Conservation (phyloP, 768 basidiomycete species). For the Saitozyma podzolica region DNA sequence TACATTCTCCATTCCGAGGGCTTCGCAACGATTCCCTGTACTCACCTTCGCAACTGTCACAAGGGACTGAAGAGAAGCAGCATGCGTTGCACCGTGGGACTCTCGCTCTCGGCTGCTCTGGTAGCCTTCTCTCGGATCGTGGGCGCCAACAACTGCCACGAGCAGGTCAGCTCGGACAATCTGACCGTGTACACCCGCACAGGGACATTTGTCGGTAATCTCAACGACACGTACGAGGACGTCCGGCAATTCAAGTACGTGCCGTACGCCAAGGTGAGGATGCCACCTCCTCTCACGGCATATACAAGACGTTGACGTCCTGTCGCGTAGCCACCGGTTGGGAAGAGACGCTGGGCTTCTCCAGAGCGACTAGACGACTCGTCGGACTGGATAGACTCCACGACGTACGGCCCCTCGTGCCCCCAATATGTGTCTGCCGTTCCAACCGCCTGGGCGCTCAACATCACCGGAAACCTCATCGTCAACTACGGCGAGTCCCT, state of each 20-base stretch:
- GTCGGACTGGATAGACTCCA: background rate
- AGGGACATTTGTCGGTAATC: background rate
- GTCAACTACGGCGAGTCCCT: background rate
- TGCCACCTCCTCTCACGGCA: background rate
- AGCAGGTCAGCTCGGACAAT: background rate
- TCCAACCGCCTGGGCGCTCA: background rate
- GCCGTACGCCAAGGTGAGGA: background rate
- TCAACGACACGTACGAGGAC: background rate
- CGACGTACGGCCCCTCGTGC: constrained; percentile 1
- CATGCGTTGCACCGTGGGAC: too few species aligned
- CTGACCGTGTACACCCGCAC: background rate
- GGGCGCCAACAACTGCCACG: background rate
- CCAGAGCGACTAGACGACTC: background rate
- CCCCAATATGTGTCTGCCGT: background rate
- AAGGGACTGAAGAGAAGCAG: too few species aligned
- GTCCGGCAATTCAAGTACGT: constrained; percentile 1
- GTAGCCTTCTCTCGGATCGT: background rate
- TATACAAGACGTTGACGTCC: background rate
- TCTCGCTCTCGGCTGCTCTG: too few species aligned
- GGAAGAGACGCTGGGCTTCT: background rate
- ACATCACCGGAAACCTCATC: background rate
- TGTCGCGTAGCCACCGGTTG: background rate
- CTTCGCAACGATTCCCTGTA: too few species aligned
- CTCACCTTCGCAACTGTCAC: too few species aligned
- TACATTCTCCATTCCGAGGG: too few species aligned